Evolutionary conservation across 192 early-diverging fungal genomes (phyloP), one percentile per base, ranked within the genome.

Genomic region (Pilaira anomala): DNA sequence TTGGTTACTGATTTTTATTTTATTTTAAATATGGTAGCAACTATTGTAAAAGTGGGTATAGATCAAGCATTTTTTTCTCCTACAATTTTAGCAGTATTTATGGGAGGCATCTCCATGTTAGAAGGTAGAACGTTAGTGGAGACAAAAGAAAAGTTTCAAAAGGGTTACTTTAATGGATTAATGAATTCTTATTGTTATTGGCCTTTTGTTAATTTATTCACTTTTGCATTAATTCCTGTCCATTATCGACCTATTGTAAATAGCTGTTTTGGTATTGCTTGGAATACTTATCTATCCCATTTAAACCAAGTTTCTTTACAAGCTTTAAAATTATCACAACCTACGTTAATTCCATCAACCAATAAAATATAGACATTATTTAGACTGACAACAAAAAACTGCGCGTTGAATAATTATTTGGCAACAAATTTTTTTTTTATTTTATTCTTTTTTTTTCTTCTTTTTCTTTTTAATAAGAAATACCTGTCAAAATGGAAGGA

Each of bases 231-330:
- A 16, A 33, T 67, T 18, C 65, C 65, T 11, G 16, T 60, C 3
- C 14, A 51, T 24, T 67, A 60, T 60, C 65, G 65, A 3, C 65
- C 65, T 26, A 25, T 67, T 33, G 45, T 60, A 13, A 67, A 48
- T 18, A 50, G 56, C 1, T 22, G 24, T 41, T 59, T 60, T 18
- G 42, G 41, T 18, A 51, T 67, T 29, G 57, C 9, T 8, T 67
- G 65, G 65, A 67, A 67, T 26, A 22, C 65, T 21, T 67, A 67
- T 33, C 22, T 67, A 33, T 67, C 65, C 3, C 56, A 60, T 60
- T 22, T 67, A 16, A 67, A 67, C 7, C 65, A 67, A 44, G 36
- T 60, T 18, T 46, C 65, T 7, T 28, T 26, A 16, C 40, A 25
- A 28, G 58, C 53, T 19, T 19, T 55, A 36, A 36, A 36, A 36